Percentiles rank a stretch among this genome's conserved stretches.
phyloP scores from a whole-genome alignment of 768 basidiomycete species.

The Auricularia sp. region DNA sequence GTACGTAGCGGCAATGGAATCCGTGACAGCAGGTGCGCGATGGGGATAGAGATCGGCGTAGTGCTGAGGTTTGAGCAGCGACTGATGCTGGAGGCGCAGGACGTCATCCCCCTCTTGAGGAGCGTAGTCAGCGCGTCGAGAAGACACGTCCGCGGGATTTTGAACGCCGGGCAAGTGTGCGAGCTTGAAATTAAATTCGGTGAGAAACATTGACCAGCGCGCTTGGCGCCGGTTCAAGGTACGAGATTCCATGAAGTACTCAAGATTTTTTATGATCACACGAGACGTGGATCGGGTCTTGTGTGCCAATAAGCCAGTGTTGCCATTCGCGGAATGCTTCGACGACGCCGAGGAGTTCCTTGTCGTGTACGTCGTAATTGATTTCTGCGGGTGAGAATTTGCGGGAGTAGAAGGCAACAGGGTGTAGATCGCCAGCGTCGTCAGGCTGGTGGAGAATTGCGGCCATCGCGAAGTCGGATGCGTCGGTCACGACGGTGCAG shows the following conservation, averaged over 20 bases:
- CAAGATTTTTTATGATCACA: constrained; percentile 35
- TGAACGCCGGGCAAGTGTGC: constrained; percentile 9
- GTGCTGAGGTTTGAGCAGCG: not conserved
- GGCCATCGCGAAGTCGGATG: constrained; percentile 22
- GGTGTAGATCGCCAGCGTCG: constrained; percentile 19
- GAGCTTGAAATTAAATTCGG: constrained; percentile 24
- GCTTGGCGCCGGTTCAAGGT: too few species aligned
- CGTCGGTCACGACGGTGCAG: constrained; percentile 15
- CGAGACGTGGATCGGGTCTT: constrained; percentile 15
- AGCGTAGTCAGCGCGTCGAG: constrained; percentile 3
- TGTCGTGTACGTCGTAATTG: too few species aligned
- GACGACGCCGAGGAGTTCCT: too few species aligned
- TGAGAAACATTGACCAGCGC: constrained; percentile 19
- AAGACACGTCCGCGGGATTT: constrained; percentile 1
- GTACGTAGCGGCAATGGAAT: not conserved
- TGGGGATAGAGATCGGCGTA: too few species aligned
- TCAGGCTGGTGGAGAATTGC: constrained; percentile 11
- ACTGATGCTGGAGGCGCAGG: constrained; percentile 10
- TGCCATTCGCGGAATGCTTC: too few species aligned
- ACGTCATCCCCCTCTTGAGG: constrained; percentile 12
- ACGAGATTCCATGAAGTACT: too few species aligned
- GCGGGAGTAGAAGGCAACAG: too few species aligned
- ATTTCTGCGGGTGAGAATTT: too few species aligned
- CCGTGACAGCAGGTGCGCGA: not conserved
- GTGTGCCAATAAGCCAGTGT: constrained; percentile 24